phyloP scores from a whole-genome alignment of 2,329 filamentous ascomycete genomes.

The Pseudogymnoascus sp. region DNA sequence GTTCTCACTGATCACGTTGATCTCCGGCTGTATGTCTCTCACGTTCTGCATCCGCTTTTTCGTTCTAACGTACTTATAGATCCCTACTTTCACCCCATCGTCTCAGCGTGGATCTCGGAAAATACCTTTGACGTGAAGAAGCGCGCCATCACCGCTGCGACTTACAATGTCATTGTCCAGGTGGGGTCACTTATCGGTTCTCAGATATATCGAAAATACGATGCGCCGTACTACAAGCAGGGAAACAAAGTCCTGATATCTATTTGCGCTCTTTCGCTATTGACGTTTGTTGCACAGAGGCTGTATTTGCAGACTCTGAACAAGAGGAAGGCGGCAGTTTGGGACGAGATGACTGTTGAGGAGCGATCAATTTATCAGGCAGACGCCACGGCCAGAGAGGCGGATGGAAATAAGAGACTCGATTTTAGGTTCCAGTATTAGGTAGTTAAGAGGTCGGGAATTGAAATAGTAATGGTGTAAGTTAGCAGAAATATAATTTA shows the following conservation, averaged over 20 bases:
- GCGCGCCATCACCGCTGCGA: slow-evolving; percentile 39
- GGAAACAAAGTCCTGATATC: slow-evolving; percentile 51
- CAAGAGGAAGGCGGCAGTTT: slow-evolving; percentile 39
- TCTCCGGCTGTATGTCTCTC: slow-evolving; percentile 36
- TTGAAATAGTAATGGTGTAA: not conserved
- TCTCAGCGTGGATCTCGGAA: slow-evolving; percentile 42
- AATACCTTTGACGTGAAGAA: slow-evolving; percentile 44
- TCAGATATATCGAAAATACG: slow-evolving; percentile 44
- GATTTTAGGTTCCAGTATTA: slow-evolving; percentile 45
- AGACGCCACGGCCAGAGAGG: slow-evolving; percentile 36
- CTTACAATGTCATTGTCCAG: slow-evolving; percentile 42
- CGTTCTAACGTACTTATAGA: slow-evolving; percentile 18
- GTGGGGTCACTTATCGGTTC: slow-evolving; percentile 34
- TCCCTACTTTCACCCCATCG: slow-evolving; percentile 51
- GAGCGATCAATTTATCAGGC: slow-evolving; percentile 40
- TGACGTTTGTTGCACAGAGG: slow-evolving; percentile 43
- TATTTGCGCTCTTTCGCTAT: slow-evolving; percentile 41
- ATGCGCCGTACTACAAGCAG: slow-evolving; percentile 47
- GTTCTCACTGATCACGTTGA: slow-evolving; percentile 43
- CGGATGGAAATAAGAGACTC: slow-evolving; percentile 42
- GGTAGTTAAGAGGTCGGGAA: slow-evolving; percentile 1
- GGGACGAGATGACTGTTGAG: slow-evolving; percentile 38
- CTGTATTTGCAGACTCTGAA: slow-evolving; percentile 39
- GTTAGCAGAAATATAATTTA: not conserved
- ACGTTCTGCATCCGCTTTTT: not conserved